Conservation (phyloP, 108 stramenopile species). For the Nitzschia sp. region DNA sequence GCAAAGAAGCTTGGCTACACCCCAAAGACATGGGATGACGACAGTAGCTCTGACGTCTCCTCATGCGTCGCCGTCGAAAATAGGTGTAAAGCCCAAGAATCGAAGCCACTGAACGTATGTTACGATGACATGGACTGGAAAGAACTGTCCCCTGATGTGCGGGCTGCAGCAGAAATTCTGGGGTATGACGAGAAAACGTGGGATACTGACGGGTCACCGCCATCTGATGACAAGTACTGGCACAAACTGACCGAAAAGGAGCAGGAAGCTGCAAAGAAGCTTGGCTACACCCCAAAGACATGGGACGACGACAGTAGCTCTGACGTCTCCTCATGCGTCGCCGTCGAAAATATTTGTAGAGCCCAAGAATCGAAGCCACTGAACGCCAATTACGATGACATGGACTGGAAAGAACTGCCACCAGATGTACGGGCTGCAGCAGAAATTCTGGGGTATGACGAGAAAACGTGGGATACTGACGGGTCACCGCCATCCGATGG, state of each 20-base stretch:
- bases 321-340: too few relatives aligned
- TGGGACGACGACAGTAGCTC: constrained; percentile 24
- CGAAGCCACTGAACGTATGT: not conserved
- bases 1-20: constrained; percentile 33
- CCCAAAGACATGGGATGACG: constrained; percentile 34
- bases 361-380: not conserved
- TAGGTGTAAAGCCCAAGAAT: too few relatives aligned
- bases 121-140: not conserved
- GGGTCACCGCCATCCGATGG: not conserved
- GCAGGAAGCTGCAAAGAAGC: constrained; percentile 29
- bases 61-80: not conserved
- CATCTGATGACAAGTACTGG: constrained; percentile 29
- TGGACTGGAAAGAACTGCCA: constrained; percentile 15
- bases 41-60: constrained; percentile 1
- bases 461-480: constrained; percentile 32
- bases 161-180: constrained; percentile 29
- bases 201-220: constrained; percentile 19
- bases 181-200: constrained; percentile 45
- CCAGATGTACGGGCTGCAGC: constrained; percentile 27
- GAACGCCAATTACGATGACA: not conserved
- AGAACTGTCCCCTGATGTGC: constrained; percentile 12
- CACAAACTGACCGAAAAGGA: constrained; percentile 37
- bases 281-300: constrained; percentile 16
- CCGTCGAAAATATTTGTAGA: too few relatives aligned
- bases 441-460: constrained; percentile 23